Conservation (phyloP, 2,329 filamentous ascomycete genomes). For the Apiospora koreana region DNA sequence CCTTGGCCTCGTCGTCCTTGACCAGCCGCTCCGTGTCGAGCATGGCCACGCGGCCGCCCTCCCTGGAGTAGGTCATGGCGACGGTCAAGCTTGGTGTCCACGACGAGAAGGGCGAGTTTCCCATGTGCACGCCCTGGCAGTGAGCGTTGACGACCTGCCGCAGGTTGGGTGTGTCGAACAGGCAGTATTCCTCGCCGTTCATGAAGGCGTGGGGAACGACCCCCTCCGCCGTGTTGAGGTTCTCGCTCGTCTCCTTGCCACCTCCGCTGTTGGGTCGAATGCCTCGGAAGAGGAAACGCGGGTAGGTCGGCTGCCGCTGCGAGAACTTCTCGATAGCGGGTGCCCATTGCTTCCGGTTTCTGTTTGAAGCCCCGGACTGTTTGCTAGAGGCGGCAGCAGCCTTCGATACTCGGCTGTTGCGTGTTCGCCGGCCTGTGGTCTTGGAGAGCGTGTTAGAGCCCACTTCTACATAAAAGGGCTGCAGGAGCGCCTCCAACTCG, state of each 20-base stretch:
- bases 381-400: not conserved
- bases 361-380: rapidly evolving
- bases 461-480: not conserved
- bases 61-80: not conserved
- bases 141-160: not conserved
- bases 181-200: not conserved
- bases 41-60: not conserved
- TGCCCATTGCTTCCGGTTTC: not conserved
- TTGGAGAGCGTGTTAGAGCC: not conserved
- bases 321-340: not conserved
- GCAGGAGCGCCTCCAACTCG: not conserved
- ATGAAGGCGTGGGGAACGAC: not conserved
- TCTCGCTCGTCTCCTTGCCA: not conserved
- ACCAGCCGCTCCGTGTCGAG: not conserved
- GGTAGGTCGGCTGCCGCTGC: not conserved
- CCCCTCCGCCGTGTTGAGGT: not conserved
- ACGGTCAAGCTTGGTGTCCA: not conserved
- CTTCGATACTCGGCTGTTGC: not conserved
- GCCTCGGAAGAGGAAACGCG: not conserved
- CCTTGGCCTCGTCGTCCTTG: not conserved
- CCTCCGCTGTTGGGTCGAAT: not conserved
- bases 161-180: not conserved
- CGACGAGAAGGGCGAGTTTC: not conserved
- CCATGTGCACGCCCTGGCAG: not conserved
- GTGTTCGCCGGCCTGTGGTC: not conserved